These are phyloP conservation scores for Syncephalis fuscata DNA, from an alignment of 371 early-diverging fungal species.

Conservation along the genomic window DNA sequence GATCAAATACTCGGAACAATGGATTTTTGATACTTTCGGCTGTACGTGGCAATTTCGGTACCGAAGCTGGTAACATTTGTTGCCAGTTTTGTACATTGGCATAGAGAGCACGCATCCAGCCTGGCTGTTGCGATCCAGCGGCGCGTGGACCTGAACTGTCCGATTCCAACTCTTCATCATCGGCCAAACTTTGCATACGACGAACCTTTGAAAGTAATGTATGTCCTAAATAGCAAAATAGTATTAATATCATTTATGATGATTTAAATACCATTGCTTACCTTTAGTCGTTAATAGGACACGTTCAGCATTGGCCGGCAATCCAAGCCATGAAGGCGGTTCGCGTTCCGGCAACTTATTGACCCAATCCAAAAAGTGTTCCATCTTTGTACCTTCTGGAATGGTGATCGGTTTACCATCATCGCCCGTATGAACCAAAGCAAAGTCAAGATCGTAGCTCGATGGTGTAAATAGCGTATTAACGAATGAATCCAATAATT, in stretches of 20 bases:
- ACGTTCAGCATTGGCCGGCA: conserved; percentile 88
- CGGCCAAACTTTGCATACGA: conserved; percentile 63
- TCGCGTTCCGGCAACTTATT: conserved; percentile 74
- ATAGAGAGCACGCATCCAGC: conserved; percentile 58
- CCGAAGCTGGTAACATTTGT: conserved; percentile 30
- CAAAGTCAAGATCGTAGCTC: conserved; percentile 68
- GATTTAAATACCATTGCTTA: background rate
- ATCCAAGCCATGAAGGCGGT: conserved; percentile 93
- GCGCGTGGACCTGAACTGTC: conserved; percentile 8
- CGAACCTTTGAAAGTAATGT: conserved; percentile 65
- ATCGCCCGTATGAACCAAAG: conserved; percentile 41
- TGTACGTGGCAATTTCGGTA: conserved; percentile 19
- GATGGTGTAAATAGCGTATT: conserved; percentile 61
- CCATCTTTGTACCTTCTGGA: conserved; percentile 81
- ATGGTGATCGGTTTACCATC: conserved; percentile 29
- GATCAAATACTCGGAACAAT: conserved; percentile 66
- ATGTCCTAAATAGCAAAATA: conserved; percentile 11
- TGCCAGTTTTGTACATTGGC: conserved; percentile 38
- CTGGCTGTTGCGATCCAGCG: conserved; percentile 22
- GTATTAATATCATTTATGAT: background rate
- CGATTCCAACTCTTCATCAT: conserved; percentile 60
- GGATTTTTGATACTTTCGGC: conserved; percentile 38
- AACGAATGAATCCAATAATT: conserved; percentile 78
- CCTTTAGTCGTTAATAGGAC: conserved; percentile 63
- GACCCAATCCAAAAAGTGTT: conserved; percentile 83